Evolutionary conservation across 176 grass and related monocot species (phyloP).

Genomic region (Triticum dicoccoides): DNA sequence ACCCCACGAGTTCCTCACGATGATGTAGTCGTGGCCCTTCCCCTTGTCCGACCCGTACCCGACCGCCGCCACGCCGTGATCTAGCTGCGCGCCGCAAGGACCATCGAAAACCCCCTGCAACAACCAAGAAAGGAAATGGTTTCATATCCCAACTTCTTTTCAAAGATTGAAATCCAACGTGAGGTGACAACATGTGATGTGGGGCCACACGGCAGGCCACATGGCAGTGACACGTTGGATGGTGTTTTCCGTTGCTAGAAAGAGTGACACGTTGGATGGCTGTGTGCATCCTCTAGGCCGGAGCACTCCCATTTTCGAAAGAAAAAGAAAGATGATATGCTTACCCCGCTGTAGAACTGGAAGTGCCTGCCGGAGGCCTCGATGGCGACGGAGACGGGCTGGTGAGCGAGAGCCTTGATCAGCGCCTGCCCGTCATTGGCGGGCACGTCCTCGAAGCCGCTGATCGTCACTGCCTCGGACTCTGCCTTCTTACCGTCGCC

Average conservation of each 20-base stretch:
- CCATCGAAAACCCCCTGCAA: conserved; percentile 70
- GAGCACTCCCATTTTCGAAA: no score
- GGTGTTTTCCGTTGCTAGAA: neutral
- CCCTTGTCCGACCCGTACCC: conserved; percentile 50
- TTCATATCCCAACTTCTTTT: neutral
- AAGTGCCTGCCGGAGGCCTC: conserved; percentile 88
- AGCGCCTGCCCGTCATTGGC: conserved; percentile 54
- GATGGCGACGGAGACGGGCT: conserved; percentile 84
- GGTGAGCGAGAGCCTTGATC: conserved; percentile 74
- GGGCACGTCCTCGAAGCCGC: conserved; percentile 80
- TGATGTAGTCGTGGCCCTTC: conserved; percentile 75
- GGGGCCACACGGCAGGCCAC: no score
- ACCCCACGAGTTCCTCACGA: conserved; percentile 96
- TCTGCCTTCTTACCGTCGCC: conserved; percentile 37
- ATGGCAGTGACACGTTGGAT: neutral
- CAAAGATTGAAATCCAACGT: neutral
- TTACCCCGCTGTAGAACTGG: conserved; percentile 89
- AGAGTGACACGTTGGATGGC: no score
- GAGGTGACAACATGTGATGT: no score
- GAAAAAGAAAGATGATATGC: neutral
- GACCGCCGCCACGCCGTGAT: conserved; percentile 81
- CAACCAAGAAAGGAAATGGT: neutral
- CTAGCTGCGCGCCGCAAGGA: conserved; percentile 55
- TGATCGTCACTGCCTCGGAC: conserved; percentile 42
- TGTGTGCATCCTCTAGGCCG: no score